phyloP scores from a whole-genome alignment of 2,329 filamentous ascomycete species.

The Leptographium procerum region DNA sequence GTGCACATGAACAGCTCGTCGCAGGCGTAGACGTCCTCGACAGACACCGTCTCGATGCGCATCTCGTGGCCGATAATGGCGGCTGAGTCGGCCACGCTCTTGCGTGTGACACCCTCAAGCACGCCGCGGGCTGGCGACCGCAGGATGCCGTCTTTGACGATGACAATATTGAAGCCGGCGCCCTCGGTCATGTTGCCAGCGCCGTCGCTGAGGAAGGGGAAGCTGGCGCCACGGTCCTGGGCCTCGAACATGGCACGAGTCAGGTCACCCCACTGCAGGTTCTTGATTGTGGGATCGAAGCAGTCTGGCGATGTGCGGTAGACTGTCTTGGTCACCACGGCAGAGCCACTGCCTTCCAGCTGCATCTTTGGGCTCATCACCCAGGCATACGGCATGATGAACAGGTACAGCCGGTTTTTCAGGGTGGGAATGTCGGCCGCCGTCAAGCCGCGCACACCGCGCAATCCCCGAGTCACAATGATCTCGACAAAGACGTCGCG shows the following conservation, averaged over 20 bases:
- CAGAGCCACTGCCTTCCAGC: constrained; percentile 27
- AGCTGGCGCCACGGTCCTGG: constrained; percentile 30
- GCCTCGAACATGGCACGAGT: constrained; percentile 32
- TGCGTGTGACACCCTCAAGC: constrained; percentile 35
- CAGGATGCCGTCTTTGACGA: constrained; percentile 32
- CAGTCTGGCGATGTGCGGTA: constrained; percentile 26
- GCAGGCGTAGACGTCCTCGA: constrained; percentile 26
- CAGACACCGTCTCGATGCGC: constrained; percentile 28
- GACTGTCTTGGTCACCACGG: constrained; percentile 21
- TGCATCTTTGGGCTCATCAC: constrained; percentile 35
- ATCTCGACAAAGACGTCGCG: constrained; percentile 37
- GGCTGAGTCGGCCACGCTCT: constrained; percentile 34
- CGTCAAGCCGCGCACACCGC: constrained; percentile 24
- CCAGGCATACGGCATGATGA: constrained; percentile 37
- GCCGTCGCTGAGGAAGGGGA: constrained; percentile 39
- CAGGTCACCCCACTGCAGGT: constrained; percentile 39
- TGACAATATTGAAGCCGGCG: constrained; percentile 26
- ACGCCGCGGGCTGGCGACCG: constrained; percentile 36
- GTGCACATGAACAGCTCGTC: constrained; percentile 43
- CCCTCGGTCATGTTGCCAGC: constrained; percentile 38
- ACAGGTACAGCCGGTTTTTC: constrained; percentile 34
- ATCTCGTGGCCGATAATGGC: constrained; percentile 21
- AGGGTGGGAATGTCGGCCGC: constrained; percentile 18
- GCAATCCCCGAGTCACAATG: constrained; percentile 37
- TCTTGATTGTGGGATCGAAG: constrained; percentile 41